phyloP scores from a whole-genome alignment of 2,329 filamentous ascomycete genomes.

The Aaosphaeria pasadenensis region DNA sequence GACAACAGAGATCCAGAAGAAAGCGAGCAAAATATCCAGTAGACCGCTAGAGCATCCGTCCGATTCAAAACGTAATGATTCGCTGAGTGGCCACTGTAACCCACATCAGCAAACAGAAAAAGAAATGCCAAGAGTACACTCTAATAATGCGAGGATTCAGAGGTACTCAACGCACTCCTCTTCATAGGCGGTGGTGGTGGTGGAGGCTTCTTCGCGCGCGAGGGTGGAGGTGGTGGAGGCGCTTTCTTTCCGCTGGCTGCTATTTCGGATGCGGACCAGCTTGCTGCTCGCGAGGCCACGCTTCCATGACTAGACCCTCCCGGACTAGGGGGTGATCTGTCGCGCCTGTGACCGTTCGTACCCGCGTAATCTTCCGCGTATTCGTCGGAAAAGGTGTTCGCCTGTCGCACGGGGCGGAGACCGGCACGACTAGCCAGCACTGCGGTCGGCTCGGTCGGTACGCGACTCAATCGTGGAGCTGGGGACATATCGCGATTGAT shows the following conservation, averaged over 20 bases:
- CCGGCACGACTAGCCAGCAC: slow-evolving; percentile 48
- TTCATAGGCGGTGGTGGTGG: slow-evolving; percentile 65
- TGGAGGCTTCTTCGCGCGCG: slow-evolving; percentile 62
- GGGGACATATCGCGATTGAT: slow-evolving; percentile 54
- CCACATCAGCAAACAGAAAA: neutral
- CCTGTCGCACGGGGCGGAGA: slow-evolving; percentile 40
- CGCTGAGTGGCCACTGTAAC: neutral
- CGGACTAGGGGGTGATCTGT: slow-evolving; percentile 52
- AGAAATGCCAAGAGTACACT: neutral
- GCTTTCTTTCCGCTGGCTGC: slow-evolving; percentile 47
- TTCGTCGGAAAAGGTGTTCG: slow-evolving; percentile 33
- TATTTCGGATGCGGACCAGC: slow-evolving; percentile 39
- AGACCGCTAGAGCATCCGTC: too few relatives aligned
- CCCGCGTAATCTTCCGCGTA: slow-evolving; percentile 33
- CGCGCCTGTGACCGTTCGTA: slow-evolving; percentile 34
- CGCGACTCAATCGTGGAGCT: slow-evolving; percentile 48
- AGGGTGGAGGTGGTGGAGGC: slow-evolving; percentile 57
- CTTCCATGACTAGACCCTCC: slow-evolving; percentile 48
- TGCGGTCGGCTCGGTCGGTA: slow-evolving; percentile 54
- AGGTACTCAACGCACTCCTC: slow-evolving; percentile 49
- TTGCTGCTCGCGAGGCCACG: slow-evolving; percentile 50
- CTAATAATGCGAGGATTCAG: slow-evolving; percentile 36
- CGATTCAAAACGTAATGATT: too few relatives aligned
- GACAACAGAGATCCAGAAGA: too few relatives aligned
- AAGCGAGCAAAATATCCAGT: too few relatives aligned